phyloP scores from a whole-genome alignment of 1,284 basidiomycete genomes.

The Cystobasidium sp. region DNA sequence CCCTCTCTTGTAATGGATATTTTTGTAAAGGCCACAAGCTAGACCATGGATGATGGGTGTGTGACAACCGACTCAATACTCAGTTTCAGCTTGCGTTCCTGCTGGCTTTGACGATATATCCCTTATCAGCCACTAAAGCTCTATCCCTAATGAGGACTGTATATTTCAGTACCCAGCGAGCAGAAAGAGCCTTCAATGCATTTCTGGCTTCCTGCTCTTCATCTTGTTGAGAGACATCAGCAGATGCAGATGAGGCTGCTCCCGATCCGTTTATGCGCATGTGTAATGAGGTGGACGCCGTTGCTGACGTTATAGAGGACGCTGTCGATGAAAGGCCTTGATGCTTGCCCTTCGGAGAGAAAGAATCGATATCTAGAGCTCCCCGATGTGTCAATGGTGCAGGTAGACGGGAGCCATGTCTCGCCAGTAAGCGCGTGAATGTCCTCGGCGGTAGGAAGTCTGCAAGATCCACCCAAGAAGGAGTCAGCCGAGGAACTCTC shows the following conservation, averaged over 20 bases:
- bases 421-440: conserved; percentile 36
- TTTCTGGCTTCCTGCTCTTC: conserved; percentile 26
- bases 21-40: too few species aligned
- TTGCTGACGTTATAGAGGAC: not conserved
- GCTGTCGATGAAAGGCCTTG: not conserved
- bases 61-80: not conserved
- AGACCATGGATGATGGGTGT: not conserved
- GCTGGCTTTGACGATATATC: conserved; percentile 40
- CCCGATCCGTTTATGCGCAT: conserved; percentile 1
- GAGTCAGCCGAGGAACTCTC: not conserved
- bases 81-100: not conserved
- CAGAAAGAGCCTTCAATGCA: conserved; percentile 16
- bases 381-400: conserved; percentile 10
- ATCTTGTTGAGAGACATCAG: not conserved
- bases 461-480: not conserved
- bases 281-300: conserved; percentile 10
- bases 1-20: too few species aligned
- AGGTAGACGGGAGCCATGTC: conserved; percentile 33
- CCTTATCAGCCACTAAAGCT: conserved; percentile 39
- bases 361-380: not conserved
- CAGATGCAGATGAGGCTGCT: not conserved
- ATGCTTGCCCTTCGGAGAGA: conserved; percentile 9
- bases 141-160: conserved; percentile 41
- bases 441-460: conserved; percentile 41
- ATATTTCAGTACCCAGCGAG: conserved; percentile 43